Percentiles rank a stretch among this genome's conserved stretches.
Conservation (phyloP, 305 asterid genomes). For the Withania somnifera region DNA sequence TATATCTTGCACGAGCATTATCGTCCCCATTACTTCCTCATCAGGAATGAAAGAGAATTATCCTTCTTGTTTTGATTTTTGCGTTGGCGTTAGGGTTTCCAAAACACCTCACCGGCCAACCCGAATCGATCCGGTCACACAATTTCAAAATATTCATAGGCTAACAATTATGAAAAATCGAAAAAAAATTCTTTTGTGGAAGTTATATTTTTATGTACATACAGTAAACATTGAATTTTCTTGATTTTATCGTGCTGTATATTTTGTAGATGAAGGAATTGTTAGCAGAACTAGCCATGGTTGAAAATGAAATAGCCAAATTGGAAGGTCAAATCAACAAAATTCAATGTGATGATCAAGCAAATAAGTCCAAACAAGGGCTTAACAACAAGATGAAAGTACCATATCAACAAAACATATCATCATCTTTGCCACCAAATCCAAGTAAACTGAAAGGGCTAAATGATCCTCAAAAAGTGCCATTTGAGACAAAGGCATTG, state of each 20-base stretch:
- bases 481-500: constrained; percentile 61
- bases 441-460: constrained; percentile 15
- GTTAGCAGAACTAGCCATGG: constrained; percentile 53
- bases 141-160: too few species aligned
- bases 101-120: too few species aligned
- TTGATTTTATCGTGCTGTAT: too few species aligned
- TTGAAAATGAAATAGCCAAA: constrained; percentile 58
- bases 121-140: too few species aligned
- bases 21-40: too few species aligned
- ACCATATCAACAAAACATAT: neutral
- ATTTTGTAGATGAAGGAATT: constrained; percentile 53
- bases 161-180: too few species aligned
- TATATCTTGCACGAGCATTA: too few species aligned
- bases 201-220: neutral
- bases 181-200: too few species aligned
- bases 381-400: neutral
- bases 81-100: too few species aligned
- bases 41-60: too few species aligned
- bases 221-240: neutral
- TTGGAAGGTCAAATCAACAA: constrained; percentile 58
- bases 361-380: constrained; percentile 18
- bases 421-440: constrained; percentile 26
- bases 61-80: too few species aligned
- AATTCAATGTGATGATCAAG: constrained; percentile 31
- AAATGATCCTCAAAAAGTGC: constrained; percentile 25